These are phyloP conservation scores for Candida pseudoglaebosa DNA, from an alignment of 805 yeast genomes.

Conservation along the genomic window DNA sequence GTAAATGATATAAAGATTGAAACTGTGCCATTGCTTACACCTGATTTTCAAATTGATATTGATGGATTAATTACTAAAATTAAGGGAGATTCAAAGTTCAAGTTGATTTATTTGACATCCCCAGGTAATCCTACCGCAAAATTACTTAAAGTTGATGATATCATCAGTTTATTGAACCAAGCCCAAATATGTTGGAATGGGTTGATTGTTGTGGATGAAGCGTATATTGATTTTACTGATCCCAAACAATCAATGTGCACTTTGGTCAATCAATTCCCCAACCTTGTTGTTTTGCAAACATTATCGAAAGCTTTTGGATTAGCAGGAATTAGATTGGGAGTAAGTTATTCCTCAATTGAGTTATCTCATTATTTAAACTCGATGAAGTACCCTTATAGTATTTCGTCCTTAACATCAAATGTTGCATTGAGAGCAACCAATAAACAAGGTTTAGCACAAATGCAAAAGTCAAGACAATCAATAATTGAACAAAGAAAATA, in stretches of 20 bases:
- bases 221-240: constrained; percentile 79
- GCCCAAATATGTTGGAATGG: constrained; percentile 62
- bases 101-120: constrained; percentile 79
- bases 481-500: constrained; percentile 54
- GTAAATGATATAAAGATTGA: constrained; percentile 83
- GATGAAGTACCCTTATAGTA: constrained; percentile 95
- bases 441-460: constrained; percentile 49
- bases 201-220: constrained; percentile 86
- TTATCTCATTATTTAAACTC: constrained; percentile 72
- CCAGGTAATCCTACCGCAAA: constrained; percentile 97
- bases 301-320: constrained; percentile 92
- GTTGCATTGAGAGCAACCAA: constrained; percentile 73
- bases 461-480: constrained; percentile 51
- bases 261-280: constrained; percentile 75
- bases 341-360: constrained; percentile 61
- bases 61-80: constrained; percentile 52
- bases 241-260: constrained; percentile 56
- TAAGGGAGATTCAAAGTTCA: constrained; percentile 55
- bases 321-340: constrained; percentile 90
- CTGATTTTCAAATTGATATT: constrained; percentile 55
- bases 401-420: constrained; percentile 74
- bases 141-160: constrained; percentile 40
- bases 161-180: constrained; percentile 40
- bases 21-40: constrained; percentile 58
- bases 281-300: constrained; percentile 86